Evolutionary conservation across 352 stramenopile genomes (phyloP).

Genomic region (Saprolegnia diclina): DNA sequence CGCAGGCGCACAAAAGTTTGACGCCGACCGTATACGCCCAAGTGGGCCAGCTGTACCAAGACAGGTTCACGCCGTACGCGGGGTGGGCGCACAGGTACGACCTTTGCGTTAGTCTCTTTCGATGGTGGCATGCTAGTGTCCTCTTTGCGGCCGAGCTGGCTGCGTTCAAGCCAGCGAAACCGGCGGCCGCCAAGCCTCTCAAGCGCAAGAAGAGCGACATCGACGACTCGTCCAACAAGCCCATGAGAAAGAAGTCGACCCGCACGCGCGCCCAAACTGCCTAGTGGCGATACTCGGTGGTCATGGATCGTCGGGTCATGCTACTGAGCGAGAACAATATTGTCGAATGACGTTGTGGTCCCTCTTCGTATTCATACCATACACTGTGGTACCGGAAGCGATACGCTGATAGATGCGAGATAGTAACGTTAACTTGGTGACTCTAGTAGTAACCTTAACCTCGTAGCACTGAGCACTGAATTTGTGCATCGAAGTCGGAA

Average conservation of each 20-base stretch:
- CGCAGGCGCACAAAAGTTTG: constrained; percentile 55
- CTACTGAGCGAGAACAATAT: neutral
- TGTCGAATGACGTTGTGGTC: neutral
- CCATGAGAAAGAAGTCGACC: neutral
- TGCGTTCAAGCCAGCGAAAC: constrained; percentile 35
- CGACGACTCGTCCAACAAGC: neutral
- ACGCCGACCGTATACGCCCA: constrained; percentile 78
- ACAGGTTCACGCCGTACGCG: constrained; percentile 81
- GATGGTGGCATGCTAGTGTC: constrained; percentile 47
- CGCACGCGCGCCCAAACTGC: neutral
- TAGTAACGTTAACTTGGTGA: too few species aligned
- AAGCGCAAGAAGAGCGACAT: neutral
- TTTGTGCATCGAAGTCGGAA: too few species aligned
- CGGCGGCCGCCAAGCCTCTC: neutral
- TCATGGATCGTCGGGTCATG: neutral
- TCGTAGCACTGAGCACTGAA: too few species aligned
- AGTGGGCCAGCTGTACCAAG: constrained; percentile 91
- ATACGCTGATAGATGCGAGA: too few species aligned
- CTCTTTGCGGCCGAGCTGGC: constrained; percentile 86
- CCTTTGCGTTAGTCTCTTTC: constrained; percentile 37
- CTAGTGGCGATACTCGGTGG: neutral
- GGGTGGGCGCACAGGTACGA: constrained; percentile 89
- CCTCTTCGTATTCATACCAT: too few species aligned
- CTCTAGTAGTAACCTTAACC: too few species aligned
- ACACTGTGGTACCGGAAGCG: too few species aligned